Percentiles rank a stretch among this genome's conserved stretches.
These are phyloP conservation scores for Croton laevigatus DNA, from an alignment of 441 rosid species.

Conservation along the genomic window DNA sequence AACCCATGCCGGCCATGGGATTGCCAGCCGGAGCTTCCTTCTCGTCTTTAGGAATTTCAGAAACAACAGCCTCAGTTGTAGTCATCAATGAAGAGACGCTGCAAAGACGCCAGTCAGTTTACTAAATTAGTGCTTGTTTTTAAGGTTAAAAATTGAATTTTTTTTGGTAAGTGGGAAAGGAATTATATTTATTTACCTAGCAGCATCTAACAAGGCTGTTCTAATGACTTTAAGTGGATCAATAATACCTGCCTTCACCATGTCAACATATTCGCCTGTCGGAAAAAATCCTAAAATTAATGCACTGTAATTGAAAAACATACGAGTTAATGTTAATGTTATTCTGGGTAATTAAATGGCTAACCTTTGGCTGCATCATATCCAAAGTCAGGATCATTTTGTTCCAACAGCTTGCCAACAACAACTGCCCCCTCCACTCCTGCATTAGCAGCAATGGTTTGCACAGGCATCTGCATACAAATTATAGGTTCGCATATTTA, in stretches of 20 bases:
- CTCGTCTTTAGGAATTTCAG: constrained; percentile 65
- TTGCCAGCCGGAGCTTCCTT: constrained; percentile 45
- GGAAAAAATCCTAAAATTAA: background rate
- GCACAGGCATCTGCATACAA: constrained; percentile 50
- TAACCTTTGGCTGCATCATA: constrained; percentile 91
- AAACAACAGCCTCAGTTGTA: constrained; percentile 64
- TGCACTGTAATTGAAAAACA: background rate
- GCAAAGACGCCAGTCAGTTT: constrained; percentile 13
- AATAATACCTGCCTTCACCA: constrained; percentile 62
- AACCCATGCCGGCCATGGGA: constrained; percentile 35
- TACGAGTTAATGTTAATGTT: background rate
- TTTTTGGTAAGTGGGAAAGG: background rate
- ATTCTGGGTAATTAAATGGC: background rate
- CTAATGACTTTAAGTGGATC: constrained; percentile 72
- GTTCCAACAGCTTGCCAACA: constrained; percentile 83
- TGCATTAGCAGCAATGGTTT: constrained; percentile 74
- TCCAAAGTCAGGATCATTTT: constrained; percentile 70
- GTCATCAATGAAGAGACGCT: constrained; percentile 74
- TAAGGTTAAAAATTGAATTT: background rate
- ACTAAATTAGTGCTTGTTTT: background rate
- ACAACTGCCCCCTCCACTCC: constrained; percentile 91
- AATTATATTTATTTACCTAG: constrained; percentile 38
- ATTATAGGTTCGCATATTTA: background rate
- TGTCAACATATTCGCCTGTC: constrained; percentile 66
- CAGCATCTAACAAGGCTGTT: constrained; percentile 67